Conservation (phyloP, 192 early-diverging fungal species). For the Lobosporangium transversale region DNA sequence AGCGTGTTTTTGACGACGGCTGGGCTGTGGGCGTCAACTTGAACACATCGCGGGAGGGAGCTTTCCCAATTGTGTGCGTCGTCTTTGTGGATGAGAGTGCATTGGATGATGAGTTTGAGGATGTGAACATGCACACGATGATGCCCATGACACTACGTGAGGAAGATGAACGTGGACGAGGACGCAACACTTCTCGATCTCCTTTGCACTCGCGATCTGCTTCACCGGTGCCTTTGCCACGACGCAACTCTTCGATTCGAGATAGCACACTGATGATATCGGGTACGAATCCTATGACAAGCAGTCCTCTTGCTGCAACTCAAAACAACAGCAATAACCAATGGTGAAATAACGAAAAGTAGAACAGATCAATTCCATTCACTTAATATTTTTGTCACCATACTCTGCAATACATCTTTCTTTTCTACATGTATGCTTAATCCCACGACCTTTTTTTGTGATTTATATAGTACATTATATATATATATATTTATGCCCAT, state of each 20-base stretch:
- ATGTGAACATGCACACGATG: constrained; percentile 51
- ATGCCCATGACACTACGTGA: constrained; percentile 44
- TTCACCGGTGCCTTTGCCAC: constrained; percentile 41
- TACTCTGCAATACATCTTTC: no score
- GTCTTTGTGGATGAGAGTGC: constrained; percentile 53
- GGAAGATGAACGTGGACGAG: constrained; percentile 46
- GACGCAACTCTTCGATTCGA: constrained; percentile 48
- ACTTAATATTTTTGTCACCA: background rate
- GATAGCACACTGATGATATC: constrained; percentile 41
- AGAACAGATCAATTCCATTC: background rate
- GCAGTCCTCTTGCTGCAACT: constrained; percentile 25
- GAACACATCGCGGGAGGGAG: constrained; percentile 74
- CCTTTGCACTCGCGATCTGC: constrained; percentile 48
- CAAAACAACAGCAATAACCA: constrained; percentile 12
- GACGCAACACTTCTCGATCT: constrained; percentile 43
- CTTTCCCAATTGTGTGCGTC: constrained; percentile 88
- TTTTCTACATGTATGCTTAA: no score
- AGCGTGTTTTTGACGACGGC: constrained; percentile 86
- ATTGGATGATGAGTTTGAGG: constrained; percentile 49
- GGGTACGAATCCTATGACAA: constrained; percentile 5
- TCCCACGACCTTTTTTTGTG: no score
- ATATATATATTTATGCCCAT: no score
- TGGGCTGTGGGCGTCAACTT: constrained; percentile 89
- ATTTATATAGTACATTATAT: no score
- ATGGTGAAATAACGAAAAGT: constrained; percentile 33